Evolutionary conservation across 1,139 yeast genomes (phyloP).

Genomic region (Debaryomycetaceae sp.): DNA sequence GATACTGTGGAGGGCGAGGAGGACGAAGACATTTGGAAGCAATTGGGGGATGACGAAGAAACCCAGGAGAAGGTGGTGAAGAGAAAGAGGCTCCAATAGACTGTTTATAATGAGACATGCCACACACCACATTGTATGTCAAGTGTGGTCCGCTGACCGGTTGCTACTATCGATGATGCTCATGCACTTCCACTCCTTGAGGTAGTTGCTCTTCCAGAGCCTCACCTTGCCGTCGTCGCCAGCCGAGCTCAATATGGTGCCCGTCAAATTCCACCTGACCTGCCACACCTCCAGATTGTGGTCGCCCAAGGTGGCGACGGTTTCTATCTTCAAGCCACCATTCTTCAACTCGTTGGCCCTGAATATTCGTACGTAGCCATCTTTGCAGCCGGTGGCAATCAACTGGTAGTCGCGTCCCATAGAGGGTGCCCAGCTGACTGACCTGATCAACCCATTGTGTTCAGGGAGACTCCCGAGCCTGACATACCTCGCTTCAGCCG

Average conservation of each 20-base stretch:
- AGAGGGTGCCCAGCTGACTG: conserved; percentile 95
- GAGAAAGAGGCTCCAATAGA: conserved; percentile 8
- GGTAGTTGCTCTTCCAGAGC: conserved; percentile 85
- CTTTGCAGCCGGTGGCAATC: conserved; percentile 93
- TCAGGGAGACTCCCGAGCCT: conserved; percentile 54
- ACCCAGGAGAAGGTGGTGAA: conserved; percentile 21
- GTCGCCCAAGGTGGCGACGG: conserved; percentile 49
- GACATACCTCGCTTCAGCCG: conserved; percentile 21
- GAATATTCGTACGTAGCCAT: conserved; percentile 84
- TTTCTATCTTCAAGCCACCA: conserved; percentile 33
- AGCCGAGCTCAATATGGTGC: conserved; percentile 86
- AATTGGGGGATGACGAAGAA: conserved; percentile 24
- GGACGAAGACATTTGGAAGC: conserved; percentile 38
- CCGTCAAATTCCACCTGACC: conserved; percentile 91
- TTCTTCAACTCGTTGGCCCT: conserved; percentile 48
- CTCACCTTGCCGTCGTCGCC: conserved; percentile 94
- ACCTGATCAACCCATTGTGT: conserved; percentile 81
- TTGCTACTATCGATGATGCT: conserved; percentile 75
- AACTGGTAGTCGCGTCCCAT: conserved; percentile 88
- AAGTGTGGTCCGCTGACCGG: conserved; percentile 13
- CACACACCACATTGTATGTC: neutral
- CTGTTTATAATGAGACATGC: neutral
- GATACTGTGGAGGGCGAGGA: conserved; percentile 22
- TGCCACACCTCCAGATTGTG: conserved; percentile 94
- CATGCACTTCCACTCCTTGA: conserved; percentile 88